Percentiles rank a stretch among this genome's conserved stretches.
These are phyloP conservation scores for Arthrobotrys megalospora DNA, from an alignment of 2,329 filamentous ascomycete genomes.

Conservation along the genomic window DNA sequence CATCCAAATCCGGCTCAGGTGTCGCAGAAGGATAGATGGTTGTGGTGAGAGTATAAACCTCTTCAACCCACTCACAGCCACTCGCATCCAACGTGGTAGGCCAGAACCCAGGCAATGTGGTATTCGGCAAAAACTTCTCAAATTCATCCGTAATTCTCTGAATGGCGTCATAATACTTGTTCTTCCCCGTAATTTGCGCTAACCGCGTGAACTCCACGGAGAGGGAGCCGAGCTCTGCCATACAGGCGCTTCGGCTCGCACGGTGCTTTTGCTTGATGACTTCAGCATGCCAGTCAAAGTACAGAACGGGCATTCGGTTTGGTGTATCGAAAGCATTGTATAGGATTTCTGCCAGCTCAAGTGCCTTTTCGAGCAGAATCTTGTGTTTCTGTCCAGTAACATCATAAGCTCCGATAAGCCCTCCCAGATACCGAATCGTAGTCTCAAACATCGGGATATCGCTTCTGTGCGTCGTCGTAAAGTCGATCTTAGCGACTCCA, in stretches of 20 bases:
- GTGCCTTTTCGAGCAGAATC: conserved; percentile 81
- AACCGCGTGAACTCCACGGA: conserved; percentile 91
- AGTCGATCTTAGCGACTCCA: conserved; percentile 82
- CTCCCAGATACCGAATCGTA: conserved; percentile 90
- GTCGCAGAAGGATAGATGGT: conserved; percentile 63
- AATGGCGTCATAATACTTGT: conserved; percentile 91
- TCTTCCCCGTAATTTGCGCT: conserved; percentile 84
- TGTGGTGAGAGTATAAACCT: conserved; percentile 48
- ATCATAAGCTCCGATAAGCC: conserved; percentile 88
- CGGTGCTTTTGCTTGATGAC: conserved; percentile 62
- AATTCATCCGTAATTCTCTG: conserved; percentile 87
- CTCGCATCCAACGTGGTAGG: conserved; percentile 83
- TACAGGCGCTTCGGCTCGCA: conserved; percentile 67
- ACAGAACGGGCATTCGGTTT: conserved; percentile 89
- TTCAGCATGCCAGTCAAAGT: conserved; percentile 81
- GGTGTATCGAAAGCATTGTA: conserved; percentile 91
- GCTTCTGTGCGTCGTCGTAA: conserved; percentile 77
- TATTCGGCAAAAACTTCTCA: conserved; percentile 80
- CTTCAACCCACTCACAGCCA: conserved; percentile 78
- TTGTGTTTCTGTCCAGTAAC: conserved; percentile 80
- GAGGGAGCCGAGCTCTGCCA: conserved; percentile 82
- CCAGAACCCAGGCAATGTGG: conserved; percentile 83
- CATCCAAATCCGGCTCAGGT: conserved; percentile 64
- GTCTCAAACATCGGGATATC: conserved; percentile 95
- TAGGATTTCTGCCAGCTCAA: conserved; percentile 83